These are phyloP conservation scores for Geranomyces variabilis DNA, from an alignment of 192 early-diverging fungal genomes.

Conservation along the genomic window DNA sequence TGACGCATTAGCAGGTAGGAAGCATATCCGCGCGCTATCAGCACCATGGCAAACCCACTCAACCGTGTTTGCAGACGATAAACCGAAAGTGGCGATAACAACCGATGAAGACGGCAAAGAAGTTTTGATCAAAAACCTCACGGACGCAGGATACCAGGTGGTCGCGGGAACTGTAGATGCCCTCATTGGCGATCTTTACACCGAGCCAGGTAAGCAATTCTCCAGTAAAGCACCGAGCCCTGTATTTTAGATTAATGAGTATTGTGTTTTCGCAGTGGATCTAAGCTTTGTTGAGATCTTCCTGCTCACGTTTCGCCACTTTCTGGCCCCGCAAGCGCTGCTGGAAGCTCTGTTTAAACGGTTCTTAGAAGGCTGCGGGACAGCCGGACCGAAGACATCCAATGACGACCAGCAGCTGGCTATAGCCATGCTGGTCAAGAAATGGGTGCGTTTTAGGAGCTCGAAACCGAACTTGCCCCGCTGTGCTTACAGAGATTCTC, in stretches of 20 bases:
- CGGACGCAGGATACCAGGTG: slow-evolving; percentile 19
- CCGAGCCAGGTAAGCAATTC: slow-evolving; percentile 17
- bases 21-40: background rate
- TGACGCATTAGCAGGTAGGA: background rate
- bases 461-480: too few relatives aligned
- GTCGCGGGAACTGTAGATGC: slow-evolving; percentile 32
- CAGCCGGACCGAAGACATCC: background rate
- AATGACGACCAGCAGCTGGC: slow-evolving; percentile 19
- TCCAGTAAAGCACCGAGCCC: too few relatives aligned
- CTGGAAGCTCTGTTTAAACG: slow-evolving; percentile 3
- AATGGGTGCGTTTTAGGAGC: slow-evolving; percentile 42
- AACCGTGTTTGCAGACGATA: background rate
- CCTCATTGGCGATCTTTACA: slow-evolving; percentile 26
- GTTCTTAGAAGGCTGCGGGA: background rate
- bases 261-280: too few relatives aligned
- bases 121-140: slow-evolving; percentile 32
- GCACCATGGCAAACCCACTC: background rate
- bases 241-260: too few relatives aligned
- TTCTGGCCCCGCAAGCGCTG: slow-evolving; percentile 17
- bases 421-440: slow-evolving; percentile 39
- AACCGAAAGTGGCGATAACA: slow-evolving; percentile 17
- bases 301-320: slow-evolving; percentile 38
- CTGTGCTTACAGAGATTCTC: too few relatives aligned
- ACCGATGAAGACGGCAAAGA: slow-evolving; percentile 27
- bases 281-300: slow-evolving; percentile 33